Conservation (phyloP, 2,329 filamentous ascomycete genomes). For the Fusarium sp. region DNA sequence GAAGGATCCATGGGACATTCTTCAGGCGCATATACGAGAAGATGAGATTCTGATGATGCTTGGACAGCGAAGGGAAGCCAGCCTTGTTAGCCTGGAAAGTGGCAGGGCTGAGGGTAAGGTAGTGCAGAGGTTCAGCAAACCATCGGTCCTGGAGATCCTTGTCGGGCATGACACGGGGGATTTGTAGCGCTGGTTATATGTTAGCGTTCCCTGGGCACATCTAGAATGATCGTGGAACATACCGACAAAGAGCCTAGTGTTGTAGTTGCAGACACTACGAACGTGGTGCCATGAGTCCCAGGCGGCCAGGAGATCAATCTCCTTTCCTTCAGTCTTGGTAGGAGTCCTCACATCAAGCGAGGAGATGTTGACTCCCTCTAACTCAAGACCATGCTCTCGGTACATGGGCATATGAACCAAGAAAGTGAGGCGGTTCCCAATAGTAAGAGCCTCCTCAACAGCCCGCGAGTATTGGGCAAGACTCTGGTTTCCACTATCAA, state of each 20-base stretch:
- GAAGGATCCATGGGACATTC: slow-evolving; percentile 71
- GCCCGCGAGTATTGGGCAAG: slow-evolving; percentile 84
- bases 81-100: slow-evolving; percentile 72
- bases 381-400: slow-evolving; percentile 73
- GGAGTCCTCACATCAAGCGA: slow-evolving; percentile 53
- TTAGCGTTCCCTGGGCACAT: neutral
- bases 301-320: slow-evolving; percentile 78
- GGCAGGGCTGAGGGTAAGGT: slow-evolving; percentile 66
- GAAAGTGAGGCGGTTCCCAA: slow-evolving; percentile 82
- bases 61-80: slow-evolving; percentile 72
- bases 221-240: slow-evolving; percentile 57
- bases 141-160: slow-evolving; percentile 73
- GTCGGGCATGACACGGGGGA: slow-evolving; percentile 71
- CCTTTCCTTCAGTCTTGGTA: slow-evolving; percentile 54
- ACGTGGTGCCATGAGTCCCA: slow-evolving; percentile 98
- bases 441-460: slow-evolving; percentile 81
- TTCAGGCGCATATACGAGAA: slow-evolving; percentile 75
- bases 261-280: slow-evolving; percentile 87
- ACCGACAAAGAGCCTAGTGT: slow-evolving; percentile 85
- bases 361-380: slow-evolving; percentile 66
- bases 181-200: slow-evolving; percentile 61
- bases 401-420: slow-evolving; percentile 88
- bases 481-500: slow-evolving; percentile 63
- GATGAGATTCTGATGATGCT: slow-evolving; percentile 71
- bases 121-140: slow-evolving; percentile 77